Base-by-base conservation (phyloP, 441 rosid genomes). In the Syzygium syzygioides region DNA sequence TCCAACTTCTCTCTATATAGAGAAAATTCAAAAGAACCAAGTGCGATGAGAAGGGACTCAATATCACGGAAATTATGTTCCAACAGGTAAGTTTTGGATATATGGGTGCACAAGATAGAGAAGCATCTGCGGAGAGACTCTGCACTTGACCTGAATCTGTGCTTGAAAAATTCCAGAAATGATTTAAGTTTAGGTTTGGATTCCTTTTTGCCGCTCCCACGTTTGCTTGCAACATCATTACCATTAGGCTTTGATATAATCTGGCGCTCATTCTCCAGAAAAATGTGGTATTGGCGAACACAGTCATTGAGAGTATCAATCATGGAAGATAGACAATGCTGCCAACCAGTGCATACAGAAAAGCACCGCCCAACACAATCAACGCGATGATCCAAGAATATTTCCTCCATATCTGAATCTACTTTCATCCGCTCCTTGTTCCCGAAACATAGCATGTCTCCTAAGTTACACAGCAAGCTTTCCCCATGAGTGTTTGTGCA, bases 361-460 rank as follows among this genome's bases (percentile, higher is more conserved):
- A 91, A 89, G 89, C 91, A 94, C 76, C 91, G 86, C 20, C 0
- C 26, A 23, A 94, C 91, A 87, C 64, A 87, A 62, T 91, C 11
- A n/a, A 90, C 86, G 12, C 93, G 94, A 87, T 89, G 80, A 88
- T 94, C 94, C 90, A 94, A 56, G 76, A 85, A 92, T 71, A 94
- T 91, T 14, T 94, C 91, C 86, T 89, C 89, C 54, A 89, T 87
- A 32, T 91, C 93, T 4, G 86, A 34, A 88, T 83, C 83, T 68
- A 90, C 85, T 18, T 90, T 91, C 10, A 88, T 91, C 41, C 89
- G 45, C 32, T 87, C 92, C 62, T 92, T 88, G 66, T 80, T 91
- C 55, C 95, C 94, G 10, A 92, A 92, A 55, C 92, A 79, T 17
- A 94, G 88, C 88, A 95, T 87, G 71, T 89, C 92, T n/a, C 93